Evolutionary conservation across 331 rosid genomes (phyloP).

Genomic region (Rosa hybrid): DNA sequence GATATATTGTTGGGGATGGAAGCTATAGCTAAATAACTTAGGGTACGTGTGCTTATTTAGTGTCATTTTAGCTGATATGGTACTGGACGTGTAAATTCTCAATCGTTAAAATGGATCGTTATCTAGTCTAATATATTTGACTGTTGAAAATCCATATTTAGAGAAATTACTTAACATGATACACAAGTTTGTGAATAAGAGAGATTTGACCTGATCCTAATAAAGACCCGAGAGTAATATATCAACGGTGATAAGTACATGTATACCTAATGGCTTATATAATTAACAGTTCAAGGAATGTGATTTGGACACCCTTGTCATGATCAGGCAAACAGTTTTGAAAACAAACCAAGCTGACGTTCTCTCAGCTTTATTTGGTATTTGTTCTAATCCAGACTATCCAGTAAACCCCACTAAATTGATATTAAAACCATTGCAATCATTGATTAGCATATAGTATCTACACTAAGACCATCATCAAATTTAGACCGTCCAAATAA

Average conservation of each 20-base stretch:
- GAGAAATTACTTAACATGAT: neutral
- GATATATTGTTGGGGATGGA: no score
- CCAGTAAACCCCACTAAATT: neutral
- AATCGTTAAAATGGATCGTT: no score
- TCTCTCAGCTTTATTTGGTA: neutral
- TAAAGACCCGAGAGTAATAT: neutral
- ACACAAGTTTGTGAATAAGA: neutral
- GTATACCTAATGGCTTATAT: neutral
- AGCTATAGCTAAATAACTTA: no score
- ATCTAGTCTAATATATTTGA: neutral
- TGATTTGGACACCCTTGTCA: constrained; percentile 2
- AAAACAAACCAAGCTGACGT: neutral
- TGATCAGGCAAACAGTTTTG: neutral
- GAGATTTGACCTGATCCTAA: neutral
- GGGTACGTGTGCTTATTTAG: no score
- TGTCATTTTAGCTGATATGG: no score
- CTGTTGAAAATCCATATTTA: neutral
- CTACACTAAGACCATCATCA: neutral
- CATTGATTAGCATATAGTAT: neutral
- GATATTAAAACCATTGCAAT: neutral
- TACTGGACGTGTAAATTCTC: no score
- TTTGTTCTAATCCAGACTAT: neutral
- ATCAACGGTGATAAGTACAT: neutral
- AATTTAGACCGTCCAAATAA: neutral
- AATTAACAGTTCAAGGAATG: neutral